Conservation (phyloP, 2,329 filamentous ascomycete genomes). For the Byssochlamys sp. region DNA sequence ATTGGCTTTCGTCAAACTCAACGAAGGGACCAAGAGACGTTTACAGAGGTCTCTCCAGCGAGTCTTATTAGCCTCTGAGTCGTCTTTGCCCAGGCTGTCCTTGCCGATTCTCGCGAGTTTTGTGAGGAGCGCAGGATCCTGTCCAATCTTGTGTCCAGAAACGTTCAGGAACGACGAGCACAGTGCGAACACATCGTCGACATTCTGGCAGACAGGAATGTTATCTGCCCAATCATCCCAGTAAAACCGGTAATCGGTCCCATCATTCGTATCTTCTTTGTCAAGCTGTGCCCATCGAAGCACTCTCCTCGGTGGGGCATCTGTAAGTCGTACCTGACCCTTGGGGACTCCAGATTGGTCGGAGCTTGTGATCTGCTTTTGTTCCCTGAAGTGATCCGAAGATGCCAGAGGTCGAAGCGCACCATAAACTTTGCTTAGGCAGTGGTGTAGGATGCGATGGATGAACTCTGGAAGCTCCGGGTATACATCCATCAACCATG, state of each 20-base stretch:
- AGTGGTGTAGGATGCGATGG: slow-evolving; percentile 76
- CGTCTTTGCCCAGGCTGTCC: slow-evolving; percentile 61
- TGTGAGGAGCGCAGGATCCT: slow-evolving; percentile 64
- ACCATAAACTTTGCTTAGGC: slow-evolving; percentile 64
- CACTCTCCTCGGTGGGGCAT: slow-evolving; percentile 54
- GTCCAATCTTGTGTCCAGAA: slow-evolving; percentile 80
- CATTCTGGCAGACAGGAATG: slow-evolving; percentile 76
- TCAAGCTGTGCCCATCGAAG: slow-evolving; percentile 80
- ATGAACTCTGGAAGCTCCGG: slow-evolving; percentile 71
- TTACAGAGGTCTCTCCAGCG: slow-evolving; percentile 81
- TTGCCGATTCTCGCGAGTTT: slow-evolving; percentile 80
- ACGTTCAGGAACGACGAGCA: slow-evolving; percentile 76
- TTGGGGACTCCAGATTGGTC: slow-evolving; percentile 63
- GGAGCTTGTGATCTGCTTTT: slow-evolving; percentile 41
- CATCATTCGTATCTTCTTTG: slow-evolving; percentile 63
- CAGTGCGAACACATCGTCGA: slow-evolving; percentile 82
- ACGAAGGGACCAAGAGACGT: slow-evolving; percentile 72
- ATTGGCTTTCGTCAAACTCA: slow-evolving; percentile 79
- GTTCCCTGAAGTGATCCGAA: slow-evolving; percentile 36
- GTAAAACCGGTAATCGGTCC: slow-evolving; percentile 76
- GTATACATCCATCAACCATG: slow-evolving; percentile 80
- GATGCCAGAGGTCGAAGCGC: slow-evolving; percentile 40
- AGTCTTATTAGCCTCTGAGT: slow-evolving; percentile 57
- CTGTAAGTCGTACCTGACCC: slow-evolving; percentile 55
- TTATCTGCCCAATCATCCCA: slow-evolving; percentile 97